Evolutionary conservation across 2,329 filamentous ascomycete genomes (phyloP), one percentile per base, ranked within the genome.

Genomic region (Xylaria sp.): DNA sequence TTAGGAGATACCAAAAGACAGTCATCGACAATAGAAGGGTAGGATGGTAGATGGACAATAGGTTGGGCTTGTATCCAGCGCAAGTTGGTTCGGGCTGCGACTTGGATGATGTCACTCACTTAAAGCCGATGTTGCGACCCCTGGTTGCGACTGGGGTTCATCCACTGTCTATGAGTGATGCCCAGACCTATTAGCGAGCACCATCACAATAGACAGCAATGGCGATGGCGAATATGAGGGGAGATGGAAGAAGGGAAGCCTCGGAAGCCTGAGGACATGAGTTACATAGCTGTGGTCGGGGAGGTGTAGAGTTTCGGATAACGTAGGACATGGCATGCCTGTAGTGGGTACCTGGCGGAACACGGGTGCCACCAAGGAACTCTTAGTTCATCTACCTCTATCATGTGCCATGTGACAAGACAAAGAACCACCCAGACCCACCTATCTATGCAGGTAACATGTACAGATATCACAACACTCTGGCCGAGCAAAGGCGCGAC

Each of bases 41-140:
- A 29, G 17, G 29, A 26, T 6, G 18, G 13, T 17, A 39, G 20
- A 49, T 42, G 17, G 18, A 57, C 38, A 17, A 24, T 45, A 41
- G 11, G 39, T 34, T 18, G 26, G 19, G 49, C 40, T 40, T 39
- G 51, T 20, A 38, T 39, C 29, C n/a, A n/a, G n/a, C n/a, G 48
- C 44, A 48, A 17, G 44, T 9, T 9, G 20, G 20, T 21, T 24
- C n/a, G n/a, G n/a, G n/a, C n/a, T n/a, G n/a, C n/a, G n/a, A 17
- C 18, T n/a, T 24, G 44, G 40, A 46, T 16, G 19, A 45, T 43
- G 22, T 34, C 34, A 51, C 55, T 52, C 47, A 61, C 56, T 48
- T 42, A 50, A 56, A 50, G 48, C 45, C 44, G 53, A 52, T 11
- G 43, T 34, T 22, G 59, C 42, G 48, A 59, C 49, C 34, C n/a